Evolutionary conservation across 73 alveolate species (phyloP), one percentile per base, ranked within the genome.

Genomic region (Blepharisma stoltei): DNA sequence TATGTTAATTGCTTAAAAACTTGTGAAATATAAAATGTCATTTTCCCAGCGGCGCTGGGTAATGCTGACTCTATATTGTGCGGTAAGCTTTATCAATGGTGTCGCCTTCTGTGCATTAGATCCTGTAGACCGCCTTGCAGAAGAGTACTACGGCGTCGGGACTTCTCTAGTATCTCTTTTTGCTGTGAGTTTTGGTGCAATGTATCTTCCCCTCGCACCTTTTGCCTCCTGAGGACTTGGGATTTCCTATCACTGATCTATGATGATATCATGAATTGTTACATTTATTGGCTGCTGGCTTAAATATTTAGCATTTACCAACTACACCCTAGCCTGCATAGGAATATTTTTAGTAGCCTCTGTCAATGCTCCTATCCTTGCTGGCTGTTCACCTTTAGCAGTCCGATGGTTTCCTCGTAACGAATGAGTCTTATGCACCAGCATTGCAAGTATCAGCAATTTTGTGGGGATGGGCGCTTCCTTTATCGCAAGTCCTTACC

Each of bases 241-340:
- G 1, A 69, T 14, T 7, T 37, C 76, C 3, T 69, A 69, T 69
- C 65, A 69, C 80, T 69, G 79, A 53, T 14, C 79, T 37, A 69
- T 69, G 55, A 69, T 69, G 79, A 1, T 69, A 38, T 71, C 79
- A 7, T 69, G 27, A 7, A 11, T 69, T n/a, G 71, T 69, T 0
- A 14, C 79, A n/a, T 11, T 46, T 7, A 53, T 69, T 5, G 79
- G 79, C 14, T 71, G 11, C 79, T 69, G 79, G 80, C 32, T 69
- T 7, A 23, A 43, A 69, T 71, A 14, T 8, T 14, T 69, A 9
- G 79, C 79, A 9, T 25, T 7, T 11, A 7, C 20, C 4, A 69
- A 69, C 6, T 38, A 32, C 41, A 32, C 41, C 3, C 41, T 60
- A 1, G 32, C 76, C 41, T 60, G 11, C 4, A 23, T 60, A 8